phyloP scores from a whole-genome alignment of 2,329 filamentous ascomycete genomes.

The Aspergillus sclerotialis region DNA sequence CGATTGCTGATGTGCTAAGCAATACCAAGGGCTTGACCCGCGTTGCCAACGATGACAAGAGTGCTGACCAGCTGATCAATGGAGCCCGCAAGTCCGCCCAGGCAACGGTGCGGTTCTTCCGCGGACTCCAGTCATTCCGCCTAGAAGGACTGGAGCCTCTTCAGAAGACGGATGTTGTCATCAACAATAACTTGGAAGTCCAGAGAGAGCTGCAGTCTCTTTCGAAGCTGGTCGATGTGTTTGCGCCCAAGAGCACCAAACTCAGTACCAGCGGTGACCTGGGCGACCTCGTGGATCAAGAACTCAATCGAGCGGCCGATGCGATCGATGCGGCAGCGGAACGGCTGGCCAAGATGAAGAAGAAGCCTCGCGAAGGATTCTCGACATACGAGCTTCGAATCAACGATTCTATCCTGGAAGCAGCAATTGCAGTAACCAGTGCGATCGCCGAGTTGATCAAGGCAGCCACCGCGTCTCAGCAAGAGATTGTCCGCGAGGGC shows the following conservation, averaged over 20 bases:
- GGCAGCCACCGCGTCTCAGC: constrained; percentile 83
- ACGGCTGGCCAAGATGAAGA: constrained; percentile 83
- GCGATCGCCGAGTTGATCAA: constrained; percentile 93
- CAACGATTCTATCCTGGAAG: constrained; percentile 89
- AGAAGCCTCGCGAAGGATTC: constrained; percentile 92
- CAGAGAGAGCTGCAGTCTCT: constrained; percentile 89
- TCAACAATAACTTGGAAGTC: constrained; percentile 95
- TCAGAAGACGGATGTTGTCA: constrained; percentile 93
- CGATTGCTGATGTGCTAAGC: constrained; percentile 86
- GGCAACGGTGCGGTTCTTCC: constrained; percentile 90
- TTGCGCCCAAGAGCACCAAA: constrained; percentile 81
- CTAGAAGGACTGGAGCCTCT: constrained; percentile 83
- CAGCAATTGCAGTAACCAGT: constrained; percentile 85
- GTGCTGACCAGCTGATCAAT: constrained; percentile 75
- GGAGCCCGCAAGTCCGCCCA: constrained; percentile 77
- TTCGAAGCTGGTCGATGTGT: constrained; percentile 86
- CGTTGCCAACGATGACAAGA: constrained; percentile 92
- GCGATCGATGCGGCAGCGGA: constrained; percentile 90
- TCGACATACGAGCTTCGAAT: constrained; percentile 95
- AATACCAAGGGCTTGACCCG: constrained; percentile 94
- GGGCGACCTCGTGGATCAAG: constrained; percentile 84
- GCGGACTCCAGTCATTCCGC: constrained; percentile 85
- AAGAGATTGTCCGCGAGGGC: constrained; percentile 93
- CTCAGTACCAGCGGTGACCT: constrained; percentile 74
- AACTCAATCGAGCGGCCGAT: constrained; percentile 87